These are phyloP conservation scores for Clarkia xantiana DNA, from an alignment of 345 rosid species.

Conservation along the genomic window DNA sequence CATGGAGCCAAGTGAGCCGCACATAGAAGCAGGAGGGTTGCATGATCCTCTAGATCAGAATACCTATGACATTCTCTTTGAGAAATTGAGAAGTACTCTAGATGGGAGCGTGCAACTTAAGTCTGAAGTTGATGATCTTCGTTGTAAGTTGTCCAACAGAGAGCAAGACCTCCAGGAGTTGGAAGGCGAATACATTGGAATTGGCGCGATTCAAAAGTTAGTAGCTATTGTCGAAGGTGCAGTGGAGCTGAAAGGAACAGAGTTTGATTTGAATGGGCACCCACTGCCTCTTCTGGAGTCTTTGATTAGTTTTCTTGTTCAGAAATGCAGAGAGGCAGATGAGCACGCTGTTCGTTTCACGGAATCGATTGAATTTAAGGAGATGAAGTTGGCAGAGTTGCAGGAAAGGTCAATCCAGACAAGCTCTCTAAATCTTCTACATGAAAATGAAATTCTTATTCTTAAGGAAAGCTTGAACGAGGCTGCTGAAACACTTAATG, in stretches of 20 bases:
- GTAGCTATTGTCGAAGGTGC: constrained; percentile 42
- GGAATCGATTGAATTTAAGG: constrained; percentile 33
- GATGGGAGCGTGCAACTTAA: constrained; percentile 46
- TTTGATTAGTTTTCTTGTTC: constrained; percentile 51
- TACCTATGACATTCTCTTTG: constrained; percentile 30
- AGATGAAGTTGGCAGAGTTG: constrained; percentile 29
- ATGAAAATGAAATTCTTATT: constrained; percentile 35
- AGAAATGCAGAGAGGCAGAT: constrained; percentile 37
- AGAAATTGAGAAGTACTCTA: constrained; percentile 32
- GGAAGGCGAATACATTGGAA: constrained; percentile 28
- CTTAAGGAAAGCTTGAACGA: constrained; percentile 37
- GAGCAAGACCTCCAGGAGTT: constrained; percentile 41
- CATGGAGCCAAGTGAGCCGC: constrained; percentile 13
- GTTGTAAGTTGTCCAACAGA: constrained; percentile 32
- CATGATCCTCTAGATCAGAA: constrained; percentile 30
- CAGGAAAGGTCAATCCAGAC: constrained; percentile 33
- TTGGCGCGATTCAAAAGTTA: constrained; percentile 35
- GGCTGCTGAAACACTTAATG: constrained; percentile 42
- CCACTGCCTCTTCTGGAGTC: constrained; percentile 39
- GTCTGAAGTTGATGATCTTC: constrained; percentile 38
- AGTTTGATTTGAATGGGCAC: constrained; percentile 18
- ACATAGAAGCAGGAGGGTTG: constrained; percentile 17
- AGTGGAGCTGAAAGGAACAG: constrained; percentile 32
- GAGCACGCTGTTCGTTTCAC: constrained; percentile 22
- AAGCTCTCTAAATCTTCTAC: constrained; percentile 37